Evolutionary conservation across 2,329 filamentous ascomycete genomes (phyloP).

Genomic region (Colletotrichum sp.): DNA sequence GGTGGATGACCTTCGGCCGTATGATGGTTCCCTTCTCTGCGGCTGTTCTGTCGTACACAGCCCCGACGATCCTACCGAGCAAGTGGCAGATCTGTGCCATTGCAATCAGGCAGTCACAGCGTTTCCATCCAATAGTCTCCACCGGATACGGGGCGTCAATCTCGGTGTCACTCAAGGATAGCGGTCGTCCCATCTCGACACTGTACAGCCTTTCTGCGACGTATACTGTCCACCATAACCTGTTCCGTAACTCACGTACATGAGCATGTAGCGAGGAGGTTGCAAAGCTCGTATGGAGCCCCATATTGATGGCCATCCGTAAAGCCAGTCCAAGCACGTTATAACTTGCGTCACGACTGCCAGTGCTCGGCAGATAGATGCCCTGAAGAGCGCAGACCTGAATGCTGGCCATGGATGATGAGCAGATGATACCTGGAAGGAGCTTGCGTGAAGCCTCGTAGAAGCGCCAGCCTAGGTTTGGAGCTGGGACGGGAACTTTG

Average conservation of each 20-base stretch:
- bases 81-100: neutral
- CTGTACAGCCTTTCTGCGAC: neutral
- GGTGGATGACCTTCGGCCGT: neutral
- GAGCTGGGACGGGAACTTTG: neutral
- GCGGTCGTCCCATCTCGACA: neutral
- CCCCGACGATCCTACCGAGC: neutral
- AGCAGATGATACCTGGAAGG: accelerated
- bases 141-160: neutral
- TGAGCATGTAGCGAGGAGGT: neutral
- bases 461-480: neutral
- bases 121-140: neutral
- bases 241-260: neutral
- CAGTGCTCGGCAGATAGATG: neutral
- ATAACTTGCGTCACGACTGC: neutral
- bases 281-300: neutral
- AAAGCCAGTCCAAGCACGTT: neutral
- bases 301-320: neutral
- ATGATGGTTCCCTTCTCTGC: neutral
- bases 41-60: neutral
- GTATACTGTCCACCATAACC: neutral
- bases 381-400: neutral
- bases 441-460: neutral
- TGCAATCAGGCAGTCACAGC: neutral
- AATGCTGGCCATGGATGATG: accelerated
- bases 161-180: neutral